Percentiles rank a stretch among this genome's conserved stretches.
Evolutionary conservation across 2,329 filamentous ascomycete genomes (phyloP).

Genomic region (Penicillium hesseltinei): DNA sequence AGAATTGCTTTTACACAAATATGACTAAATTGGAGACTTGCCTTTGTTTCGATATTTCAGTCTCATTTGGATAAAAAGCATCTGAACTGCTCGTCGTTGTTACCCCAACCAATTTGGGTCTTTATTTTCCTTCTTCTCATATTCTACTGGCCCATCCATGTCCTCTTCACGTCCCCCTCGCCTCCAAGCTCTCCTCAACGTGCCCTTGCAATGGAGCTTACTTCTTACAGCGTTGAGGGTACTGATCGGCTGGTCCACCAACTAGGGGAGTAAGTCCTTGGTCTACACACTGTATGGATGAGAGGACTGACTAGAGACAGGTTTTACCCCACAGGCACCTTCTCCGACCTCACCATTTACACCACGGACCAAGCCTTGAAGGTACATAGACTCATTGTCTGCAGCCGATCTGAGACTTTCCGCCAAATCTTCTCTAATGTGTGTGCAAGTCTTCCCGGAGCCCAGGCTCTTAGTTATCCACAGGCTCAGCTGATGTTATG

Average conservation of each 20-base stretch:
- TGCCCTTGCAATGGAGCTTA: neutral
- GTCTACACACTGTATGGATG: neutral
- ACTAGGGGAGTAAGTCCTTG: neutral
- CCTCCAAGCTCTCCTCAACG: neutral
- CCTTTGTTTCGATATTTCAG: neutral
- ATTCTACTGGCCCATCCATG: neutral
- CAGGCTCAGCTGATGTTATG: neutral
- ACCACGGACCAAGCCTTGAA: neutral
- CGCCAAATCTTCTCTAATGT: neutral
- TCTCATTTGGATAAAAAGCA: neutral
- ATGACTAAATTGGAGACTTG: no score
- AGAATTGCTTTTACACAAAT: no score
- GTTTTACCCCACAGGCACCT: neutral
- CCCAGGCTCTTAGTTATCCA: neutral
- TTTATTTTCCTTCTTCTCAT: neutral
- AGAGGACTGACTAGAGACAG: neutral
- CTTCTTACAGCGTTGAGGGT: neutral
- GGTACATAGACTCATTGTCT: neutral
- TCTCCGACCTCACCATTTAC: neutral
- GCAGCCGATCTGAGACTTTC: neutral
- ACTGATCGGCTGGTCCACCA: neutral
- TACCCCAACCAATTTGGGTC: neutral
- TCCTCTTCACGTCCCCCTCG: no score
- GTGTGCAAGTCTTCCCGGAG: neutral
- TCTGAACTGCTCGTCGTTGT: neutral